These are phyloP conservation scores for Verticillium klebahnii DNA, from an alignment of 2,329 filamentous ascomycete species.

Conservation along the genomic window DNA sequence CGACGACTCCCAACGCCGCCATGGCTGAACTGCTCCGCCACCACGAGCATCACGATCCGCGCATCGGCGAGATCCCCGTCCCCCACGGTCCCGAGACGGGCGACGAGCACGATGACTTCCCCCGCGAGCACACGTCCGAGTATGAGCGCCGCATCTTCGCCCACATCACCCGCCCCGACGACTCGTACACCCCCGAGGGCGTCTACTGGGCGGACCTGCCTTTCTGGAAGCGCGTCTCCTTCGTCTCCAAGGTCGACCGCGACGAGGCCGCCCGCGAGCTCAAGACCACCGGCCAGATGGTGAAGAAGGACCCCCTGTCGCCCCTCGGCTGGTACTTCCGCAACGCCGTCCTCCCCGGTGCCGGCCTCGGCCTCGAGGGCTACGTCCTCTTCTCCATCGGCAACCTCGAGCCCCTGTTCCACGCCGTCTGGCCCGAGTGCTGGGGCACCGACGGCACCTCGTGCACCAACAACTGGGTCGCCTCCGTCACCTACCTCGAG, in stretches of 20 bases:
- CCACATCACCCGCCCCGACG: conserved; percentile 78
- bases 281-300: conserved; percentile 65
- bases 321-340: conserved; percentile 83
- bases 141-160: conserved; percentile 63
- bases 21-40: conserved; percentile 34
- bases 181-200: conserved; percentile 77
- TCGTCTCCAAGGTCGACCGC: conserved; percentile 70
- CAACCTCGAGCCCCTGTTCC: conserved; percentile 80
- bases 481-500: conserved; percentile 84
- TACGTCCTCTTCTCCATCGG: conserved; percentile 98
- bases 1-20: not conserved
- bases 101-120: conserved; percentile 43
- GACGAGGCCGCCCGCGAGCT: conserved; percentile 67
- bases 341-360: conserved; percentile 88
- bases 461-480: conserved; percentile 77
- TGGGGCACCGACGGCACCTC: conserved; percentile 60
- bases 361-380: conserved; percentile 86
- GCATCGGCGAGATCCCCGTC: conserved; percentile 49
- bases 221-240: conserved; percentile 62
- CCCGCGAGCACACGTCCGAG: conserved; percentile 36
- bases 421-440: conserved; percentile 69
- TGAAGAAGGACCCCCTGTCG: conserved; percentile 80
- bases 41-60: conserved; percentile 34
- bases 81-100: conserved; percentile 48
- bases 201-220: conserved; percentile 92